A percentile compares a stretch with the other conserved stretches of the same genome.
These are phyloP conservation scores for Spathaspora sp. DNA, from an alignment of 805 yeast species.

Conservation along the genomic window DNA sequence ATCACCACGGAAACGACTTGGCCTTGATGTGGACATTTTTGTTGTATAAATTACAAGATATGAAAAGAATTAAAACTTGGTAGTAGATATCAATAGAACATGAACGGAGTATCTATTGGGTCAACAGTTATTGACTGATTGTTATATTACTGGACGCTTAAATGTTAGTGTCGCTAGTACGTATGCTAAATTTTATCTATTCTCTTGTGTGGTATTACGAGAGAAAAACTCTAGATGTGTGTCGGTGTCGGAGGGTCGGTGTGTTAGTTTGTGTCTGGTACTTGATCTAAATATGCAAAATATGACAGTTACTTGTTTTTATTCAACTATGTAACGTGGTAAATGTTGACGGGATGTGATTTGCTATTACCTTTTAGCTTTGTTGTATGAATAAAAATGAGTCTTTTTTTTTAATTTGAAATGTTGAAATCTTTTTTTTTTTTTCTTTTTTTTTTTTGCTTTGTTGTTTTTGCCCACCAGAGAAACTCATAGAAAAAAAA, in stretches of 20 bases:
- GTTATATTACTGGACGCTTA: not conserved
- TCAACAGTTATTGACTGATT: not conserved
- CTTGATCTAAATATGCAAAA: not conserved
- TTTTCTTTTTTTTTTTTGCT: not conserved
- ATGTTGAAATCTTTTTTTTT: not conserved
- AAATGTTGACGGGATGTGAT: not conserved
- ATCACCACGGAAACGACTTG: constrained; percentile 36
- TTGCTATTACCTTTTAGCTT: not conserved
- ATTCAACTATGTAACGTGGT: not conserved
- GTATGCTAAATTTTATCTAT: not conserved
- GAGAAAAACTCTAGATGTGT: too few relatives aligned
- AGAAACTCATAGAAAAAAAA: not conserved
- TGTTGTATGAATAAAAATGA: not conserved
- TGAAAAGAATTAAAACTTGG: not conserved
- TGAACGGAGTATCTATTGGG: not conserved
- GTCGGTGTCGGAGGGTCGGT: not conserved
- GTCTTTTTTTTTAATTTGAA: not conserved
- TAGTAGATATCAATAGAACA: not conserved
- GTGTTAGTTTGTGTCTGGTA: too few relatives aligned
- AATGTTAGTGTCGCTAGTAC: not conserved
- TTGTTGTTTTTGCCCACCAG: not conserved
- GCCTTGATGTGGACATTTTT: constrained; percentile 13
- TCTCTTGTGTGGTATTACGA: not conserved
- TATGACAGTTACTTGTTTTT: not conserved
- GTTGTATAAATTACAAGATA: not conserved